Evolutionary conservation across 2,329 filamentous ascomycete genomes (phyloP).

Genomic region (Exophiala lecanii-corni): DNA sequence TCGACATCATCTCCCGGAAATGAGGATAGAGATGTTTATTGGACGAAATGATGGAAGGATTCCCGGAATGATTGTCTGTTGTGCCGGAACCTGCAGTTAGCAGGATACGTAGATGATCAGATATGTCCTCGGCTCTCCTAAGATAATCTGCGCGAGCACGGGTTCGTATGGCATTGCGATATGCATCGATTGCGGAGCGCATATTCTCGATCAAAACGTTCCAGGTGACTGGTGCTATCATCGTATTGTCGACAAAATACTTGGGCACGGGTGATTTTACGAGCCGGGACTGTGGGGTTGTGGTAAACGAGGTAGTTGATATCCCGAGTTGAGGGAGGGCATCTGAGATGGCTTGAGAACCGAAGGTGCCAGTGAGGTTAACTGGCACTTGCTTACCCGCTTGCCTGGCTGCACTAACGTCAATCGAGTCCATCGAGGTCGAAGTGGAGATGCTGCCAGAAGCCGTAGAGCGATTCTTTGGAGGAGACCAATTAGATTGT

Average conservation of each 20-base stretch:
- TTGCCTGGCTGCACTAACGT: slow-evolving; percentile 28
- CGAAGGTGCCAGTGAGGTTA: slow-evolving; percentile 11
- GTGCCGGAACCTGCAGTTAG: slow-evolving; percentile 95
- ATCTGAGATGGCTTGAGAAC: slow-evolving; percentile 27
- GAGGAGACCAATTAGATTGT: slow-evolving; percentile 63
- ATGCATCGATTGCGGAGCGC: slow-evolving; percentile 82
- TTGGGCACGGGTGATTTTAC: slow-evolving; percentile 58
- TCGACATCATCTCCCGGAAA: slow-evolving; percentile 99
- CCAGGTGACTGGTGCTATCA: slow-evolving; percentile 78
- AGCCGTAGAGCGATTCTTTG: slow-evolving; percentile 62
- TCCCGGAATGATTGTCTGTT: slow-evolving; percentile 96
- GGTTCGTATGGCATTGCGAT: slow-evolving; percentile 81
- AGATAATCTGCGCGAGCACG: slow-evolving; percentile 87
- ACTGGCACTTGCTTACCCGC: slow-evolving; percentile 6
- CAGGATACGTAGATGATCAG: slow-evolving; percentile 86
- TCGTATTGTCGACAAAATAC: slow-evolving; percentile 88
- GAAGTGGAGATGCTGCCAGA: slow-evolving; percentile 74
- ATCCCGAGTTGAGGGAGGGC: slow-evolving; percentile 43
- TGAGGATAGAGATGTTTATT: slow-evolving; percentile 97
- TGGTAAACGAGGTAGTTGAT: slow-evolving; percentile 52
- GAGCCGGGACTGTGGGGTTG: slow-evolving; percentile 43
- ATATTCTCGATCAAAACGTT: slow-evolving; percentile 86
- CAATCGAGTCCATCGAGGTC: slow-evolving; percentile 79
- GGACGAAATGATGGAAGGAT: slow-evolving; percentile 97
- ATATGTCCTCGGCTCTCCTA: slow-evolving; percentile 92